Evolutionary conservation across 805 yeast species (phyloP).

Genomic region (Saccharomycopsis synnaedendra): DNA sequence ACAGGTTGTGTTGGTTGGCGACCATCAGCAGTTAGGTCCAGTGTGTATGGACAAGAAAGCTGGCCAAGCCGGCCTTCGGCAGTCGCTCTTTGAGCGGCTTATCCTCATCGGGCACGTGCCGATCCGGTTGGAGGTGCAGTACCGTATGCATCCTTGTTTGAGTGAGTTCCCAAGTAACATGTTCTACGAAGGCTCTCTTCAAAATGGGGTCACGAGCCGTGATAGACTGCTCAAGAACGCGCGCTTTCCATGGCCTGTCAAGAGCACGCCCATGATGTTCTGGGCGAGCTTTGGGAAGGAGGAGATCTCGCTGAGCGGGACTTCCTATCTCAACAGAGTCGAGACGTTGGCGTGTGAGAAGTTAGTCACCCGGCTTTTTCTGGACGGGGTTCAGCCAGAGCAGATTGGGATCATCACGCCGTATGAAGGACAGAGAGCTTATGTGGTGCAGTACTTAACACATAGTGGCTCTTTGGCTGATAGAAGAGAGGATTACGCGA

Average conservation of each 20-base stretch:
- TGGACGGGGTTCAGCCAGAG: constrained; percentile 64
- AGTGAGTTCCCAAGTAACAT: constrained; percentile 83
- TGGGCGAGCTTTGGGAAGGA: constrained; percentile 88
- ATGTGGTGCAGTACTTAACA: constrained; percentile 66
- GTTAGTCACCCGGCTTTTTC: constrained; percentile 58
- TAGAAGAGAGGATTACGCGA: constrained; percentile 38
- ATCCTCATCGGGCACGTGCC: constrained; percentile 77
- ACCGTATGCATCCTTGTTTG: constrained; percentile 86
- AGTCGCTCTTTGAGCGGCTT: constrained; percentile 80
- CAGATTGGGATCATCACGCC: constrained; percentile 93
- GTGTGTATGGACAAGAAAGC: constrained; percentile 74
- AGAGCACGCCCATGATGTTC: constrained; percentile 85
- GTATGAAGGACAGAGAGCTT: constrained; percentile 87
- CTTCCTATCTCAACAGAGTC: constrained; percentile 70
- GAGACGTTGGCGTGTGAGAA: constrained; percentile 87
- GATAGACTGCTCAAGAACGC: constrained; percentile 46
- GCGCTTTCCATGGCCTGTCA: constrained; percentile 86
- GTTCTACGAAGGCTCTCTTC: constrained; percentile 88
- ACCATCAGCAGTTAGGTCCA: constrained; percentile 93
- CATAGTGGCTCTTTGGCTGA: constrained; percentile 57
- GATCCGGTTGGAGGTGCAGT: constrained; percentile 79
- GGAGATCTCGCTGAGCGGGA: constrained; percentile 74
- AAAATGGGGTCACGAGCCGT: constrained; percentile 79
- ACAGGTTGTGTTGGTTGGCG: constrained; percentile 87
- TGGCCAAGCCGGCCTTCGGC: constrained; percentile 76